Conservation (phyloP, 345 rosid species). For the Citropsis articulata region DNA sequence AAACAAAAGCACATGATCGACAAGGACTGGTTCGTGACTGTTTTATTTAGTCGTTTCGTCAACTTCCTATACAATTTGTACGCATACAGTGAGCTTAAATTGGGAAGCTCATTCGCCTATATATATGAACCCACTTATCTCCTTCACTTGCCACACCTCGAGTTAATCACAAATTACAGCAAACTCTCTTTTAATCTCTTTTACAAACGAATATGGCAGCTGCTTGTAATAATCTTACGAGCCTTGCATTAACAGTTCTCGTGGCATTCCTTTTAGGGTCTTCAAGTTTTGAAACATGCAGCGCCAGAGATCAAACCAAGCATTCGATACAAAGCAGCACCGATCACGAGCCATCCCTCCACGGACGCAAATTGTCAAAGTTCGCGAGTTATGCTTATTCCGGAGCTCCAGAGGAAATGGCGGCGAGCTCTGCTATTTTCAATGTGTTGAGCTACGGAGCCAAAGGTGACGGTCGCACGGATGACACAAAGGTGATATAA, state of each 20-base stretch:
- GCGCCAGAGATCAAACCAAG: slow-evolving; percentile 50
- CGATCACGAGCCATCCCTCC: background rate
- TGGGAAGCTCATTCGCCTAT: slow-evolving; percentile 28
- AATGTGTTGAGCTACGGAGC: slow-evolving; percentile 70
- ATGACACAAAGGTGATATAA: slow-evolving; percentile 67
- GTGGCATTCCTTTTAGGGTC: slow-evolving; percentile 31
- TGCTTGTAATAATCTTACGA: slow-evolving; percentile 16
- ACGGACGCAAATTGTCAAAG: slow-evolving; percentile 19
- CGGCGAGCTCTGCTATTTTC: slow-evolving; percentile 28
- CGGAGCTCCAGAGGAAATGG: background rate
- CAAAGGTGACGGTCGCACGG: slow-evolving; percentile 71
- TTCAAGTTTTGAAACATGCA: slow-evolving; percentile 34
- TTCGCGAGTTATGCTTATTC: background rate
- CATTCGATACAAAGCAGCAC: slow-evolving; percentile 26
- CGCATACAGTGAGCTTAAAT: slow-evolving; percentile 11
- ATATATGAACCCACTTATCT: slow-evolving; percentile 24
- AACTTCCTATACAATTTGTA: background rate
- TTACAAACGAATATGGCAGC: slow-evolving; percentile 29
- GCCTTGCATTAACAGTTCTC: slow-evolving; percentile 21
- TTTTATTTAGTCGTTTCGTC: background rate
- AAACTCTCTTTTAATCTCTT: background rate
- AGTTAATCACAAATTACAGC: background rate
- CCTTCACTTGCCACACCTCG: slow-evolving; percentile 2
- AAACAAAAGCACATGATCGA: background rate
- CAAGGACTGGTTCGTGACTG: slow-evolving; percentile 29